Evolutionary conservation across 2,329 filamentous ascomycete species (phyloP), one percentile per base, ranked within the genome.

Genomic region (Venturia pyrina): DNA sequence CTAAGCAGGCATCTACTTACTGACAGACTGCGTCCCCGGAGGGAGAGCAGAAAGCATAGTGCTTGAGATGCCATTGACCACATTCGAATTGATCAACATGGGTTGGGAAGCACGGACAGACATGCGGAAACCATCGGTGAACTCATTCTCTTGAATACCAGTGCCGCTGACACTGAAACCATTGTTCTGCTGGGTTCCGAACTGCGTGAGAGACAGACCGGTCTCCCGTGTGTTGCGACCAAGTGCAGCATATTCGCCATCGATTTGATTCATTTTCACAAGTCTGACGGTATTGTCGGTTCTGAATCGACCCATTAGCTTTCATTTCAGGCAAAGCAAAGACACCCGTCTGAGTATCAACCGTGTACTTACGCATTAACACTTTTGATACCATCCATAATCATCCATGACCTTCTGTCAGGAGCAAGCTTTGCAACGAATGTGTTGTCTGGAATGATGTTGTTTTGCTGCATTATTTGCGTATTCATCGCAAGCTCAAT

Each of bases 131-230:
- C 74, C 74, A 66, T 76, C 74, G 63, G 72, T 70, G 67, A 75
- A 76, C 68, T 76, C 74, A 65, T 74, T 74, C 70, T 76, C 74
- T 67, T 76, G 74, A 15, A 76, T 72, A 62, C 74, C 74, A 7
- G 73, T 73, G 8, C 74, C 74, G 19, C 71, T 69, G 21, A 76
- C 73, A 43, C 70, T 71, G 34, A 76, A 72, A 24, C 70, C 69
- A 10, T 70, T 70, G 3, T 69, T 67, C 32, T 66, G 69, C 59
- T 71, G 70, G 61, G 68, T 72, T 11, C 73, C 72, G 61, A 76
- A 76, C 15, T 71, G 69, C 19, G 72, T 71, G n/a, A 76, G 71
- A 32, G 72, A 63, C 41, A 72, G 71, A 63, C 74, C 74, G 41
- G 74, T 75, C 64, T 74, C 74, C 13, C 70, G 65, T n/a, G 74